Base-by-base conservation (phyloP, 352 stramenopile genomes). In the Pythium graminicola region DNA sequence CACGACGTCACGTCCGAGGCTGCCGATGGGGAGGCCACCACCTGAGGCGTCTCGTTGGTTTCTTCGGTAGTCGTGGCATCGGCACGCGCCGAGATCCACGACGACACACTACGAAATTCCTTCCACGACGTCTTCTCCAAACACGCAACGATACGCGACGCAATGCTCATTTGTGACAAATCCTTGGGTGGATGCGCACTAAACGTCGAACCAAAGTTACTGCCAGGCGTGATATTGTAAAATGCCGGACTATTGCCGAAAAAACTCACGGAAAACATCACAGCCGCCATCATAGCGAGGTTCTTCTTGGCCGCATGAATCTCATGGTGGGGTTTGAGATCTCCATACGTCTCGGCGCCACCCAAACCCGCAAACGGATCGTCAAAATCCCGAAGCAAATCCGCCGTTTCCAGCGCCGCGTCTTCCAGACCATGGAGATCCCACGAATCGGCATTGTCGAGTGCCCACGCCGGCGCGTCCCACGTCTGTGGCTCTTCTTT, bases 51-150 rank as follows among this genome's bases (percentile, higher is more conserved):
- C 5, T 41, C 14, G 35, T 50, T 27, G 11, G 44, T 53, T 1
- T 67, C 54, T 5, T 60, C 56, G 7, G 57, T 32, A 13, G 43
- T 49, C 2, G 54, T 48, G 19, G 62, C 62, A 17, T 68, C 70
- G 4, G 60, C 61, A 16, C 32, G 48, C 14, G 58, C 58, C n/a
- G 75, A 62, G 9, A 80, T 76, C 81, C 81, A 91, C 48, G 76
- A 82, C 23, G 76, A 80, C 23, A 91, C 70, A 44, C 89, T 81
- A 46, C 84, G 80, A 47, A 92, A 93, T 40, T 91, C 77, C 57
- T 89, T 81, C 83, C 83, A 93, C 54, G 83, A 86, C n/a, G 83
- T 86, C 58, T 90, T 89, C 57, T 93, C 83, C n/a, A 93, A 63
- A 48, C 78, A 86, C 28, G 83, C 82, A 28, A 93, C 73, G 26